Evolutionary conservation across 2,329 filamentous ascomycete genomes (phyloP), one percentile per base, ranked within the genome.

Genomic region (Calonectria crousiana): DNA sequence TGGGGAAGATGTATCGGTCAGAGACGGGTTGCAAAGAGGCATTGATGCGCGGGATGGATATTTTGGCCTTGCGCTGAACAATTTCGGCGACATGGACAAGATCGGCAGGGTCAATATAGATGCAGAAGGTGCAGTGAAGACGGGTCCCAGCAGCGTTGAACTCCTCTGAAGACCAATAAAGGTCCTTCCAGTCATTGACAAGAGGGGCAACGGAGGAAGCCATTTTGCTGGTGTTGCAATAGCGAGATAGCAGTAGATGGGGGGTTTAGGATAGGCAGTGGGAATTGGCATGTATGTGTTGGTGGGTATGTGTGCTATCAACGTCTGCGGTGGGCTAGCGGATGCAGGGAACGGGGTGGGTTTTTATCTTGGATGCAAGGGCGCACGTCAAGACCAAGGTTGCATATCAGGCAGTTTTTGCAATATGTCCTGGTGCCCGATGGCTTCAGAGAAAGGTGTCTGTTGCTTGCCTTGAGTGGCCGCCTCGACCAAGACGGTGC

Each of bases 111-210:
- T 70, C 58, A 58, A 71, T 74, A 72, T 74, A 77, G 69, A 79
- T 73, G 68, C 76, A 76, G 73, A 78, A 78, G 65, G 77, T 80
- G 65, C 78, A 78, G 73, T 76, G 69, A 38, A 80, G 78, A 64
- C 70, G 62, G 44, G 53, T 44, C 26, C 71, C 75, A 28, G 73
- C 73, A 53, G 64, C 60, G n/a, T 75, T 60, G 68, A 75, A 53
- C 38, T 75, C 68, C 60, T 77, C 73, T 8, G 73, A 75, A 23
- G 72, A 74, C 70, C 51, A 76, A 64, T 73, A 71, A 41, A 75
- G 49, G 32, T 73, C 62, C 30, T 73, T 41, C 72, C 56, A 76
- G 44, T 62, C 71, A 9, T 41, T 62, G 28, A 74, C 20, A 30
- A 71, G 38, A 23, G 73, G 70, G 47, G 71, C 74, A 60, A 74